Percentiles rank a stretch among this genome's conserved stretches.
These are phyloP conservation scores for Eucalyptus cloeziana DNA, from an alignment of 345 rosid genomes.

Conservation along the genomic window DNA sequence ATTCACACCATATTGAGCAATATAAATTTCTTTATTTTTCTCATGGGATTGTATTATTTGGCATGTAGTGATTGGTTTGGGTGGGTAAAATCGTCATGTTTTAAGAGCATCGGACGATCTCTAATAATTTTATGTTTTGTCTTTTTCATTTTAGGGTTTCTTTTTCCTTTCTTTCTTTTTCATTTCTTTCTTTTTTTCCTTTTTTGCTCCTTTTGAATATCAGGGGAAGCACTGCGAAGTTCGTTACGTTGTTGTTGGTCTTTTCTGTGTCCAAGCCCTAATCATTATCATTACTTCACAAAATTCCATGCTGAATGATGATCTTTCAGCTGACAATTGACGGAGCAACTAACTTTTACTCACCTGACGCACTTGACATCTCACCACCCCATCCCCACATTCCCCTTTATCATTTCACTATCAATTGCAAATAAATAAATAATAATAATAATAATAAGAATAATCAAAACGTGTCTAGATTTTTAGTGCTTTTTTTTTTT, in stretches of 20 bases:
- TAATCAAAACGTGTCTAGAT: not conserved
- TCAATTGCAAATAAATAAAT: not conserved
- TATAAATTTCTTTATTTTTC: not conserved
- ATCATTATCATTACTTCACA: conserved; percentile 44
- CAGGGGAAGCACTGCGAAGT: conserved; percentile 15
- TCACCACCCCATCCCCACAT: conserved; percentile 11
- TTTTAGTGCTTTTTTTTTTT: not conserved
- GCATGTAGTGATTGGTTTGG: not conserved
- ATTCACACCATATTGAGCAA: not conserved
- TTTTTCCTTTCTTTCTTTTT: not conserved
- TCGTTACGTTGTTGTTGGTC: conserved; percentile 21
- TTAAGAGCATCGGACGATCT: not conserved
- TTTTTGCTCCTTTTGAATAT: not conserved
- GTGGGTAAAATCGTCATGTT: not conserved
- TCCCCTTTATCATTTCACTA: not conserved
- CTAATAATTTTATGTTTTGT: not conserved
- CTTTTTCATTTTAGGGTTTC: not conserved
- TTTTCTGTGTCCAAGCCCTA: conserved; percentile 21
- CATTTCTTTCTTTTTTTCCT: not conserved
- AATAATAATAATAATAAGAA: not conserved
- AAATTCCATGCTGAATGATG: conserved; percentile 57
- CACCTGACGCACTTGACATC: conserved; percentile 23
- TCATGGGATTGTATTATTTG: not conserved
- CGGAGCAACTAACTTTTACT: conserved; percentile 49
- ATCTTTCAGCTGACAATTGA: conserved; percentile 51